Evolutionary conservation across 768 basidiomycete genomes (phyloP), one percentile per base, ranked within the genome.

Genomic region (Cyathus striatus): DNA sequence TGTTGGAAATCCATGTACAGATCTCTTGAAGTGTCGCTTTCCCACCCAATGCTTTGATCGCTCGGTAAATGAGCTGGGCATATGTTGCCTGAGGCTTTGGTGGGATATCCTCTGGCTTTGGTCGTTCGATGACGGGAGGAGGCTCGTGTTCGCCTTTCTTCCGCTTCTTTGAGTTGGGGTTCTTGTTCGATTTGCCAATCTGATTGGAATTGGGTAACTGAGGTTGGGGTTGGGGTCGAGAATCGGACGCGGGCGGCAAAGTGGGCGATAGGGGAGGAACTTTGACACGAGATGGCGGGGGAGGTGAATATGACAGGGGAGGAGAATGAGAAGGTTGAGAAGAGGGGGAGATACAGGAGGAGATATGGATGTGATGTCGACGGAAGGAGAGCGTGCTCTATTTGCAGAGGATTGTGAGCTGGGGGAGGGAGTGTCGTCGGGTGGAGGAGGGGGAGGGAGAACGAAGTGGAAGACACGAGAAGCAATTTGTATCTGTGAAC

Each of bases 381-480:
- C 76, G 13, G 88, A 90, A 6, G 86, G 88, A 0, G 88, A 91
- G 42, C 87, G 82, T 16, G 70, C 75, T 26, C 78, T 71, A 44
- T 77, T 72, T n/a, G 68, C 65, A 22, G 86, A 90, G 5, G 81
- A 81, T 46, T 78, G 75, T 0, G 88, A 88, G 44, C 83, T 88
- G 2, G 86, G 87, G 3, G 87, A 86, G 6, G 85, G 86, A 6
- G 85, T 82, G 57, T 89, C 84, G 57, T 89, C 86, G 32, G 85
- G 83, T 5, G 78, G 76, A 25, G 83, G 78, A 1, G 88, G 83
- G 1, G 93, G 93, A 24, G 96, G 96, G 12, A 99, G 82, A 43
- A 97, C 83, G 57, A 99, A 99, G 60, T 92, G 86, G 65, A 99
- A 99, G 20, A 90, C 92, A 46, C 95, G 85, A 22, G 95, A 93